Evolutionary conservation across 768 basidiomycete species (phyloP).

Genomic region (Paxillus rubicundulus): DNA sequence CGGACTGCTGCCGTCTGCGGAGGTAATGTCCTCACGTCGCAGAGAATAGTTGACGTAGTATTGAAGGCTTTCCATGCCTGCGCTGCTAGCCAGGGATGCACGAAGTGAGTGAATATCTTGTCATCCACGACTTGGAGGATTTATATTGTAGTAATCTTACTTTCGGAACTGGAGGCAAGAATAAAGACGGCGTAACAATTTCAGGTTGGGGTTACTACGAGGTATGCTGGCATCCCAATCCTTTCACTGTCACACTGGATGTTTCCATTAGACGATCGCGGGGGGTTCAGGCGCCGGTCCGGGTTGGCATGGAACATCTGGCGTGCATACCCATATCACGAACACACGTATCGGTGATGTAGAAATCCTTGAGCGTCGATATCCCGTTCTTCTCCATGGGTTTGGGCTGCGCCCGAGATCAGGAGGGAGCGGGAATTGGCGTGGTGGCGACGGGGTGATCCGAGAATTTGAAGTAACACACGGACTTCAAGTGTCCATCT

Average conservation of each 20-base stretch:
- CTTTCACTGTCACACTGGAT: constrained; percentile 5
- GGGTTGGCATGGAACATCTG: constrained; percentile 87
- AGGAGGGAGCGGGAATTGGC: constrained; percentile 68
- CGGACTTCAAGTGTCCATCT: constrained; percentile 81
- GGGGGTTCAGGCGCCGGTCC: constrained; percentile 93
- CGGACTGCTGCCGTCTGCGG: constrained; percentile 89
- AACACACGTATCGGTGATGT: constrained; percentile 93
- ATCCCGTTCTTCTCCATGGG: constrained; percentile 84
- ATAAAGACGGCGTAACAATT: constrained; percentile 67
- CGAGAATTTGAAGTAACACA: constrained; percentile 82
- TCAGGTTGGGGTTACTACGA: constrained; percentile 92
- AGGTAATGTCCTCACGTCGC: constrained; percentile 88
- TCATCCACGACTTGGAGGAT: not conserved
- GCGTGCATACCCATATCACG: constrained; percentile 92
- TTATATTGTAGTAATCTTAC: constrained; percentile 66
- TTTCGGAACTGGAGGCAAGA: constrained; percentile 87
- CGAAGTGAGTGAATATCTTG: constrained; percentile 57
- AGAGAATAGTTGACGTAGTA: constrained; percentile 93
- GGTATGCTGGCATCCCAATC: constrained; percentile 33
- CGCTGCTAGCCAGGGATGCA: constrained; percentile 92
- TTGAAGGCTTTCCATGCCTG: constrained; percentile 89
- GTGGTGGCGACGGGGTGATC: constrained; percentile 81
- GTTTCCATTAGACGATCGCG: constrained; percentile 70
- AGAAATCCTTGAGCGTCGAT: constrained; percentile 90
- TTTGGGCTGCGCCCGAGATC: constrained; percentile 74